phyloP scores from a whole-genome alignment of 2,329 filamentous ascomycete genomes.

The Sporothrix luriei region DNA sequence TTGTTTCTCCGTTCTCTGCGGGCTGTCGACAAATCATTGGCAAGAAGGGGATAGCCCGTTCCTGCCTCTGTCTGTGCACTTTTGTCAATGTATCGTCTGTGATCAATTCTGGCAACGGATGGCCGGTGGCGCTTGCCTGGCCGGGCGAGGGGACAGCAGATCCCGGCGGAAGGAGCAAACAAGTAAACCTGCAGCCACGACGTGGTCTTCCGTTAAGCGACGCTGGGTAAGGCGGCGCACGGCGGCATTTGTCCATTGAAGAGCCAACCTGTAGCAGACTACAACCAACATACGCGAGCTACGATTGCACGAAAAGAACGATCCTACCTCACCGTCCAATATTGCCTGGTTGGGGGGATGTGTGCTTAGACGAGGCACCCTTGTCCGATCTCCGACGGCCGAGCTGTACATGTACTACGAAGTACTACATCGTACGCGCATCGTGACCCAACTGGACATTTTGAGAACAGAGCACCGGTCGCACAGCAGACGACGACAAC shows the following conservation, averaged over 20 bases:
- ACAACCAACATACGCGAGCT: neutral
- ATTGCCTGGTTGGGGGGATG: no score
- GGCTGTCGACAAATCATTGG: no score
- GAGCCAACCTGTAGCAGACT: neutral
- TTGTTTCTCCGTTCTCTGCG: no score
- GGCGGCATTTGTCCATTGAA: neutral
- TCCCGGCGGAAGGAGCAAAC: constrained; percentile 13
- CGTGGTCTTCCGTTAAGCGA: neutral
- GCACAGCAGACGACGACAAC: neutral
- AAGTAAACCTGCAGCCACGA: neutral
- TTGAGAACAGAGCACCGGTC: neutral
- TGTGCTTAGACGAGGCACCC: neutral
- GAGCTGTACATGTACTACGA: neutral
- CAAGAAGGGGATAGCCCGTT: neutral
- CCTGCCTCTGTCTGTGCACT: no score
- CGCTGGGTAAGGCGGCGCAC: neutral
- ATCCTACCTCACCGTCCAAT: neutral
- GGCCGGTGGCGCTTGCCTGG: neutral
- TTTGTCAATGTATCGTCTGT: no score
- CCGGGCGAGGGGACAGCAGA: neutral
- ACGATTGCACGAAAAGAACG: constrained; percentile 19
- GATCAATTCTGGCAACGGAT: no score
- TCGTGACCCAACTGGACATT: no score
- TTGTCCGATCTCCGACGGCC: constrained; percentile 13
- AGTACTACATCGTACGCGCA: no score